phyloP scores from a whole-genome alignment of 2,329 filamentous ascomycete genomes.

The Stagonosporopsis vannaccii region DNA sequence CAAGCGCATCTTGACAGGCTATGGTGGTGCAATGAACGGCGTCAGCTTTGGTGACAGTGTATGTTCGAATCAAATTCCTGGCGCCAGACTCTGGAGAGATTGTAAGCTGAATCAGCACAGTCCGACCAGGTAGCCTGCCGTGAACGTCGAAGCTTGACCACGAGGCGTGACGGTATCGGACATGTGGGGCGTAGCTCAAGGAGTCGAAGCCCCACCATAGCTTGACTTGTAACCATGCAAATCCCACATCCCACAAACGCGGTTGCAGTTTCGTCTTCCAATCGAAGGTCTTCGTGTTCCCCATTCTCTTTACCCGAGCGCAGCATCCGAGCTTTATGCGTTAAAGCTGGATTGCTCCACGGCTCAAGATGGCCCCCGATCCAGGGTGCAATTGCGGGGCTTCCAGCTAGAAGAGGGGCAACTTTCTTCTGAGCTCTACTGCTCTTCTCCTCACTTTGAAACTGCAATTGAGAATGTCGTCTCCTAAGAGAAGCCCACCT shows the following conservation, averaged over 20 bases:
- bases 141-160: not conserved
- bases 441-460: constrained; percentile 8
- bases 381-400: constrained; percentile 35
- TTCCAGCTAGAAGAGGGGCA: constrained; percentile 31
- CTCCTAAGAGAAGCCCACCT: constrained; percentile 57
- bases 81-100: too few relatives aligned
- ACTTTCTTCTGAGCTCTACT: constrained; percentile 9
- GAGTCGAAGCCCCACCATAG: constrained; percentile 33
- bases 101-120: not conserved
- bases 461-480: constrained; percentile 44
- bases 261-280: constrained; percentile 27
- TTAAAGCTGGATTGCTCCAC: constrained; percentile 20
- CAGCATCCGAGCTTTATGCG: constrained; percentile 16
- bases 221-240: constrained; percentile 14
- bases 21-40: not conserved
- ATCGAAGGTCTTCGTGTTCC: constrained; percentile 22
- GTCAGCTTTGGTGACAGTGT: not conserved
- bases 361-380: constrained; percentile 19
- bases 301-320: constrained; percentile 17
- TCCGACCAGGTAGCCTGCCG: not conserved
- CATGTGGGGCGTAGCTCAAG: constrained; percentile 7
- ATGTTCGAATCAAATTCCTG: not conserved
- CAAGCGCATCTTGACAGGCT: constrained; percentile 10
- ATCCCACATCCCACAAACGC: constrained; percentile 29
- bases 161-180: not conserved